Base-by-base conservation (phyloP, 805 yeast species). In the Yamadazyma scolyti region DNA sequence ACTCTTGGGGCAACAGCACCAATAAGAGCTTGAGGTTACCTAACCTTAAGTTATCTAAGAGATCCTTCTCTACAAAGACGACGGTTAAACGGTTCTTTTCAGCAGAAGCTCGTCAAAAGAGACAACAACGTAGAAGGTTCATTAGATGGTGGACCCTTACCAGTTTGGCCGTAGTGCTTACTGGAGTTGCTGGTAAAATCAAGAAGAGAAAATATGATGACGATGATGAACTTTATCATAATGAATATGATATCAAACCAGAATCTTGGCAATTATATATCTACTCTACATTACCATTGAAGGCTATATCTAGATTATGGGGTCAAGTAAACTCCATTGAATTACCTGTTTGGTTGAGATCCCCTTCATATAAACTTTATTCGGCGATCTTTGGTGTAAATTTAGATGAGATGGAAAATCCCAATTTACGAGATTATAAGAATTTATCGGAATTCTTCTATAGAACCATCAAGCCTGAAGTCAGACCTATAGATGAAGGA, bases 381-480 rank as follows among this genome's bases (percentile, higher is more conserved):
- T 75, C 96, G 2, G 65, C 70, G 30, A 36, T 83, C 16, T 93
- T 93, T 56, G 96, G 96, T 7, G 98, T 81, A 5, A 82, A 93
- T 48, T 61, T 93, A 29, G 84, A 82, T 38, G 99, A 93, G 56
- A 83, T 90, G 73, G 80, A 73, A 25, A 95, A 88, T 45, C 82
- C 83, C 2, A 85, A 88, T 50, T 70, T 93, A 44, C 65, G 68
- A 14, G 69, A 81, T 30, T 93, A 82, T 61, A 70, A 70, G 26
- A 93, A 93, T 54, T 71, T 93, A 35, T 81, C 90, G 8, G 96
- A 93, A 47, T 93, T 93, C 47, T 93, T 93, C 59, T 93, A 86
- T 59, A 71, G 99, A 43, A 75, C 74, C 31, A 73, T 93, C 24
- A 75, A 68, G 47, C 84, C 88, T 0, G 95, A 83, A 17, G 77